Evolutionary conservation across 371 early-diverging fungal species (phyloP).

Genomic region (Circinella umbellata): DNA sequence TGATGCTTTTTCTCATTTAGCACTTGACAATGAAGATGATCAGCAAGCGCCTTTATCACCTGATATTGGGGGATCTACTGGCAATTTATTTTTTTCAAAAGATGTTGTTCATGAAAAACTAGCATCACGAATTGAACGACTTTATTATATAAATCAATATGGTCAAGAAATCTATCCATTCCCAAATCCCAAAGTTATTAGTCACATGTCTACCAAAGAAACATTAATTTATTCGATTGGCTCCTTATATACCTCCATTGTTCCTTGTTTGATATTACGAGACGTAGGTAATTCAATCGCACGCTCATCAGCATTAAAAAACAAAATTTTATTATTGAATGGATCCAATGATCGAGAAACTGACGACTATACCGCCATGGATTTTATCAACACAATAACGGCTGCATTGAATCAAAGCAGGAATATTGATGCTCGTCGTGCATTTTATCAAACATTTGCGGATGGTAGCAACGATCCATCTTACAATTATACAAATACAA

Average conservation of each 20-base stretch:
- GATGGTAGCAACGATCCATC: not conserved
- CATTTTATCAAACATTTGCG: constrained; percentile 38
- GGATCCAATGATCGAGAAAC: constrained; percentile 70
- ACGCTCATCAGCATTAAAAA: constrained; percentile 44
- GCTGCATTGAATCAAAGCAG: constrained; percentile 61
- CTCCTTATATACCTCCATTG: constrained; percentile 65
- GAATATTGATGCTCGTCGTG: constrained; percentile 48
- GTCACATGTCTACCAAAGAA: constrained; percentile 34
- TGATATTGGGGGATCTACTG: constrained; percentile 12
- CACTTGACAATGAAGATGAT: constrained; percentile 29
- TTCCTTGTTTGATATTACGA: constrained; percentile 65
- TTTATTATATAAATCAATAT: constrained; percentile 75
- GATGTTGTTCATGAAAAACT: constrained; percentile 28
- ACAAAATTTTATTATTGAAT: constrained; percentile 68
- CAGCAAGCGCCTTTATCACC: constrained; percentile 12
- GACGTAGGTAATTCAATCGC: constrained; percentile 60
- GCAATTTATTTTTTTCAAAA: constrained; percentile 63
- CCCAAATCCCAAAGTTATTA: constrained; percentile 56
- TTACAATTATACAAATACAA: constrained; percentile 32
- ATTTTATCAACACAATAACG: constrained; percentile 65
- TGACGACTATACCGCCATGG: constrained; percentile 60
- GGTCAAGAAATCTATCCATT: constrained; percentile 64
- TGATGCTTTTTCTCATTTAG: constrained; percentile 50
- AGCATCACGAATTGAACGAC: constrained; percentile 43
- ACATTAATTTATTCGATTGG: constrained; percentile 68